Evolutionary conservation across 768 basidiomycete species (phyloP).

Genomic region (Filobasidium wieringae): DNA sequence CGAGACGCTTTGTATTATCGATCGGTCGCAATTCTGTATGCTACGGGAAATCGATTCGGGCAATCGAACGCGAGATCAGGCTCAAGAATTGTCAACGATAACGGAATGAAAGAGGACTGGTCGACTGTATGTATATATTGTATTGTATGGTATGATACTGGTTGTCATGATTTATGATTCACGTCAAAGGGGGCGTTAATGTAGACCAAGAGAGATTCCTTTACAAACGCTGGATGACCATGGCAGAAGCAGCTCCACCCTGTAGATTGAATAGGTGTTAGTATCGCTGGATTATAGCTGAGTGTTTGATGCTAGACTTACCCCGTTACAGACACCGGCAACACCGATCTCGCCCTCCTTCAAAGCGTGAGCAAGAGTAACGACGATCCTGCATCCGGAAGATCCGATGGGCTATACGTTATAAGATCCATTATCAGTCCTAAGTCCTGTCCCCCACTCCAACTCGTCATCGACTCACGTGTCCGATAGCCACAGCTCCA

Average conservation of each 20-base stretch:
- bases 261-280: slow-evolving; percentile 33
- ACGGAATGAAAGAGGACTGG: neutral
- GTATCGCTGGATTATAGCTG: neutral
- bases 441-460: neutral
- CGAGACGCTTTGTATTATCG: slow-evolving; percentile 61
- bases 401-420: slow-evolving; percentile 74
- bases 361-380: slow-evolving; percentile 81
- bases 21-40: slow-evolving; percentile 63
- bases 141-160: neutral
- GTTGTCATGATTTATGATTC: neutral
- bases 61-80: neutral
- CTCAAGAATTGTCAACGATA: slow-evolving; percentile 4
- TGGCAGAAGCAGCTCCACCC: slow-evolving; percentile 86
- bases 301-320: slow-evolving; percentile 42
- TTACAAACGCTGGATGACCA: slow-evolving; percentile 62
- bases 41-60: slow-evolving; percentile 29
- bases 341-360: slow-evolving; percentile 82
- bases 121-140: neutral
- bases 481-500: slow-evolving; percentile 87
- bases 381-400: slow-evolving; percentile 86
- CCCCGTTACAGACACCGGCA: slow-evolving; percentile 93
- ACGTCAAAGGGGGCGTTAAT: too few relatives aligned
- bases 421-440: neutral
- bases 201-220: too few relatives aligned
- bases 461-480: slow-evolving; percentile 23